These are phyloP conservation scores for Fraxinus nigra DNA, from an alignment of 305 asterid genomes.

Conservation along the genomic window DNA sequence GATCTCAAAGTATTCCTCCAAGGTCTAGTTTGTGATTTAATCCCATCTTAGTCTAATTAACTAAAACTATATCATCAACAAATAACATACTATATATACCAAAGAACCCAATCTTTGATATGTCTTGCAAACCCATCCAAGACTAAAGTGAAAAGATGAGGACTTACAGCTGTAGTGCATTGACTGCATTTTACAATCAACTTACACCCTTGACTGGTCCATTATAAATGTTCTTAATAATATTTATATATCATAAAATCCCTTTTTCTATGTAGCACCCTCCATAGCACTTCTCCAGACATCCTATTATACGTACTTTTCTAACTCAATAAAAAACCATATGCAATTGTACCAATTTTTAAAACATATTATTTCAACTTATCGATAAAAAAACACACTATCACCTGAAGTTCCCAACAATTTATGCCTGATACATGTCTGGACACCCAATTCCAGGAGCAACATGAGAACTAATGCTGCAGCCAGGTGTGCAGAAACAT, in stretches of 20 bases:
- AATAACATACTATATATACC: neutral
- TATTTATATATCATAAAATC: neutral
- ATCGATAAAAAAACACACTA: neutral
- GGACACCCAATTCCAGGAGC: constrained; percentile 87
- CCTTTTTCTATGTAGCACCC: neutral
- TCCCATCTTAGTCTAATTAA: neutral
- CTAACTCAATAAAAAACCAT: neutral
- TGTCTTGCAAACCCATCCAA: neutral
- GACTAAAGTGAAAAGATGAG: neutral
- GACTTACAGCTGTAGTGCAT: neutral
- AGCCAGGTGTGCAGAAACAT: constrained; percentile 83
- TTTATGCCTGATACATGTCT: constrained; percentile 82
- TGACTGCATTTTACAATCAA: neutral
- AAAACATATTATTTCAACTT: constrained; percentile 10
- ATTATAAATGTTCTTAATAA: neutral
- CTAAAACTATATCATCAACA: neutral
- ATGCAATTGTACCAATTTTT: neutral
- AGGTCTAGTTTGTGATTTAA: neutral
- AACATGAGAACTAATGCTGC: constrained; percentile 93
- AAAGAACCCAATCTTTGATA: neutral
- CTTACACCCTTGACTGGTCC: neutral
- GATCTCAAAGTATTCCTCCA: neutral
- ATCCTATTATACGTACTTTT: neutral
- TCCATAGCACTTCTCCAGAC: neutral
- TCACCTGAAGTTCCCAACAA: constrained; percentile 88